Conservation (phyloP, 108 stramenopile species). For the Schizochytrium sp. region DNA sequence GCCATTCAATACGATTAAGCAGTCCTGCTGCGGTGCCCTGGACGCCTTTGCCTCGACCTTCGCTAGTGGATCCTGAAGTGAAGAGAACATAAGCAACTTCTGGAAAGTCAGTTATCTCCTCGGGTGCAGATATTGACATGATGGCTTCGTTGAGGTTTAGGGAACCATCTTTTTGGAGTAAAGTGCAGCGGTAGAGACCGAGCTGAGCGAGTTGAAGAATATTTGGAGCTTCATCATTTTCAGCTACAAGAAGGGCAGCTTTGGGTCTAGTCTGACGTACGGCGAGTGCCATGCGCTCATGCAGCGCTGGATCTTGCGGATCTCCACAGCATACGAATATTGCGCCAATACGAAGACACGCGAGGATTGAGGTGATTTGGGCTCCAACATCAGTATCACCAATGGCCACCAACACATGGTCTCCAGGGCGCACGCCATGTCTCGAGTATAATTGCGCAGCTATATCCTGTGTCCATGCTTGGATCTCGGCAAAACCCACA, state of each 20-base stretch:
- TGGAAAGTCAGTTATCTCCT: neutral
- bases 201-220: neutral
- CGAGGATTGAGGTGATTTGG: neutral
- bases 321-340: neutral
- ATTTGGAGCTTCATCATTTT: neutral
- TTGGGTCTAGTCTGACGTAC: neutral
- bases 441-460: constrained; percentile 6
- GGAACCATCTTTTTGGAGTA: neutral
- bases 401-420: constrained; percentile 2
- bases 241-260: neutral
- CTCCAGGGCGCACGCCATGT: constrained; percentile 40
- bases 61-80: constrained; percentile 32
- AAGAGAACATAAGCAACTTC: constrained; percentile 55
- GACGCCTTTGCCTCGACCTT: constrained; percentile 44
- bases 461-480: constrained; percentile 35
- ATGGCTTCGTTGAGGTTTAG: constrained; percentile 1
- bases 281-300: neutral
- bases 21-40: neutral
- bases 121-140: neutral
- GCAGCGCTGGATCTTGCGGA: neutral
- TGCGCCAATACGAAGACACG: constrained; percentile 46
- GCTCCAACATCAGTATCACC: neutral
- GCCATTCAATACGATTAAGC: constrained; percentile 33
- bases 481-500: constrained; percentile 20
- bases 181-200: neutral